Conservation (phyloP, 441 rosid genomes). For the Arabidopsis lyrata region DNA sequence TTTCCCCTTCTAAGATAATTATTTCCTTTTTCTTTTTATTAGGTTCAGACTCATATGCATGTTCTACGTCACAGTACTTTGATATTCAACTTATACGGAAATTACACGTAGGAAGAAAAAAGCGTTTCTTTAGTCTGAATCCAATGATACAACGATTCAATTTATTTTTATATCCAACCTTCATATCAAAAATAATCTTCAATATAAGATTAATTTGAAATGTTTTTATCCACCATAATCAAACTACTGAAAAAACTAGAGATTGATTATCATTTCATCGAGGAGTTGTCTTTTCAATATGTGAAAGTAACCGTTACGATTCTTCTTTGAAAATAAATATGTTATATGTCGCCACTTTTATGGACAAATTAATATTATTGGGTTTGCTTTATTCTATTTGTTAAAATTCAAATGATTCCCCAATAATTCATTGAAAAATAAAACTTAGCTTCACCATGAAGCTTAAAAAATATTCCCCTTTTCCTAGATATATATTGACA, state of each 20-base stretch:
- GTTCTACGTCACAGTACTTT: conserved; percentile 5
- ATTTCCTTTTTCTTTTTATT: neutral
- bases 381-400: conserved; percentile 44
- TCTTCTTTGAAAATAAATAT: conserved; percentile 40
- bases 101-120: neutral
- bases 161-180: neutral
- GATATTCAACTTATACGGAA: conserved; percentile 4
- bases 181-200: conserved; percentile 5
- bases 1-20: neutral
- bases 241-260: neutral
- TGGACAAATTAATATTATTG: conserved; percentile 39
- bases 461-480: conserved; percentile 31
- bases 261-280: conserved; percentile 9
- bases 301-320: conserved; percentile 40
- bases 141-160: conserved; percentile 14
- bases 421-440: conserved; percentile 47
- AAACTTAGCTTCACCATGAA: conserved; percentile 44
- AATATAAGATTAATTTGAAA: neutral
- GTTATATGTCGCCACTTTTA: conserved; percentile 40
- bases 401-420: conserved; percentile 49
- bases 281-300: conserved; percentile 31
- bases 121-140: conserved; percentile 14
- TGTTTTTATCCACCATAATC: neutral
- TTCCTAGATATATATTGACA: conserved; percentile 24
- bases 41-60: conserved; percentile 20